Base-by-base conservation (phyloP, 306 rosid genomes). In the Medicago arabica region DNA sequence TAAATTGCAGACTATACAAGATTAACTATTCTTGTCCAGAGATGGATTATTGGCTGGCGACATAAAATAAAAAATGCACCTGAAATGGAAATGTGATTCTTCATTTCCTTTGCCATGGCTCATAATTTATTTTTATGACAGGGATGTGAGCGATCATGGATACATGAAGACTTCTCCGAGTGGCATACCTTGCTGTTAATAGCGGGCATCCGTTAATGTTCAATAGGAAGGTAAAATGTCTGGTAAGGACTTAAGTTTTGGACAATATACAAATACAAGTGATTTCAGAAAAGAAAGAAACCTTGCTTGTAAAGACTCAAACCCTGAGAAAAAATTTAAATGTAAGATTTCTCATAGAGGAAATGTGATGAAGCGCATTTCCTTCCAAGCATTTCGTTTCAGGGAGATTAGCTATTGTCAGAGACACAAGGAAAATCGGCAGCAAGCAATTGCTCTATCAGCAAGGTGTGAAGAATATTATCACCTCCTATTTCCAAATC, bases 331-430 rank as follows among this genome's bases (percentile, higher is more conserved):
- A 74, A 25, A 2, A 1, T 1, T 3, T 0, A 11, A 72, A 5
- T 0, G 0, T 2, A 60, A 60, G 69, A 16, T 7, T 10, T 43
- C 28, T 9, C 0, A 74, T 10, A 60, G 57, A 41, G 25, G 57
- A 40, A n/a, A 72, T 38, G 12, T 57, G 77, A 41, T 6, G 77
- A 58, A 57, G 68, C n/a, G 57, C 43, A 14, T 41, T 58, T 59
- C 55, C 44, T 13, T 25, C 11, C 10, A 59, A 40, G 58, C 11
- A 58, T 25, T 58, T 72, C 66, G 6, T 41, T 40, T 21, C 5
- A 41, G 69, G 5, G 23, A 73, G 57, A 73, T 9, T 1, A 5
- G 9, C 1, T 4, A 72, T 55, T 8, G 4, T 0, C 10, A 55
- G 55, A 38, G 8, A 13, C 40, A 72, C 40, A 4, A 72, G 67